These are phyloP conservation scores for Quercus wislizeni DNA, from an alignment of 306 rosid species.

Conservation along the genomic window DNA sequence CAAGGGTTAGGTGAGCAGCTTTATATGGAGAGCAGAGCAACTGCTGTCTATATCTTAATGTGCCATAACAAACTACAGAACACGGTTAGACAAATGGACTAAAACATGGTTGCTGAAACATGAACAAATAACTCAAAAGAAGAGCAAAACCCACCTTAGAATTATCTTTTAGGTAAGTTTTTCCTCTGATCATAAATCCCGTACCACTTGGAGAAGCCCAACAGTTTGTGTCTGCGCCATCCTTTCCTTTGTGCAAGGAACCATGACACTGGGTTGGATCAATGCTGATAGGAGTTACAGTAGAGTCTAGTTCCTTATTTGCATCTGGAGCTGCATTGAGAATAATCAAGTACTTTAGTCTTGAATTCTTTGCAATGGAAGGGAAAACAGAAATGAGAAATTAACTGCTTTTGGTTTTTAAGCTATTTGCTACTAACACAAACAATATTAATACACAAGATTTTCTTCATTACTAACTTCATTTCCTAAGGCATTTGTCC, in stretches of 20 bases:
- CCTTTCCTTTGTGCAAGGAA: conserved; percentile 52
- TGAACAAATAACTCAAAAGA: background rate
- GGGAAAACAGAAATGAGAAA: background rate
- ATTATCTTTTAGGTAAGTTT: conserved; percentile 80
- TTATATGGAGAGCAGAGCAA: background rate
- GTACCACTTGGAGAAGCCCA: conserved; percentile 75
- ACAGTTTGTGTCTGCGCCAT: conserved; percentile 66
- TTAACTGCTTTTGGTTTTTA: background rate
- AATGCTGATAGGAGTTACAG: conserved; percentile 40
- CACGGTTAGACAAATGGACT: background rate
- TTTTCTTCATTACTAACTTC: background rate
- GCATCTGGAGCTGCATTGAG: conserved; percentile 46
- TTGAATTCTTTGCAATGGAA: background rate
- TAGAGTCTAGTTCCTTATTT: conserved; percentile 55
- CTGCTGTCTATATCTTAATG: background rate
- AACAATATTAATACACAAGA: background rate
- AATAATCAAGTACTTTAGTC: conserved; percentile 9
- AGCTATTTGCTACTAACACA: background rate
- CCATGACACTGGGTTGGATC: conserved; percentile 48
- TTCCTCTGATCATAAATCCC: conserved; percentile 92
- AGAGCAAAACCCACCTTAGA: conserved; percentile 54
- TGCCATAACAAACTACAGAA: background rate
- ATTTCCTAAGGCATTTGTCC: background rate
- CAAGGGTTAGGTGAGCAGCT: background rate
- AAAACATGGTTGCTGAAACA: background rate